phyloP scores from a whole-genome alignment of 192 early-diverging fungal genomes.

The Backusella tarrabulga region DNA sequence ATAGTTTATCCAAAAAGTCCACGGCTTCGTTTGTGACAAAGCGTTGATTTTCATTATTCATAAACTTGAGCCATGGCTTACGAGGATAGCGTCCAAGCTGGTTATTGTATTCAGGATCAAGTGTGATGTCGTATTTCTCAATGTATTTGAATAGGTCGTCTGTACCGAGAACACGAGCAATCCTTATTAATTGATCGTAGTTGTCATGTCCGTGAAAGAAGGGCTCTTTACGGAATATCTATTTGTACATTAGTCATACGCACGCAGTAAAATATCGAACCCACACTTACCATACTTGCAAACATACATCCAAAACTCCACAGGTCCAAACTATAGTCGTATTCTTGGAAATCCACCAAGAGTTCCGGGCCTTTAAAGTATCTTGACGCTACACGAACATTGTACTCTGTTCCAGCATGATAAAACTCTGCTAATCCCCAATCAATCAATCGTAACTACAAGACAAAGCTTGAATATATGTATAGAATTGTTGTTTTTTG shows the following conservation, averaged over 20 bases:
- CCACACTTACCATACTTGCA: constrained; percentile 86
- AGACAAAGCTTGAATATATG: neutral
- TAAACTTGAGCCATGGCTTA: constrained; percentile 86
- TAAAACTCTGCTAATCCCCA: constrained; percentile 99
- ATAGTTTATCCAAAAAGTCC: constrained; percentile 86
- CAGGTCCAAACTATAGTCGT: constrained; percentile 99
- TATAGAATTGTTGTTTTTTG: neutral
- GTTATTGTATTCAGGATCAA: constrained; percentile 88
- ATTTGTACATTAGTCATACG: neutral
- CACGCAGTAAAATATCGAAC: too few species aligned
- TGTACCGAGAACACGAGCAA: constrained; percentile 96
- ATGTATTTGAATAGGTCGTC: constrained; percentile 92
- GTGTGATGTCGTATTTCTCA: constrained; percentile 93
- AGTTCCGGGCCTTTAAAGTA: constrained; percentile 99
- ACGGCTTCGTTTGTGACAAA: constrained; percentile 82
- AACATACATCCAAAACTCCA: constrained; percentile 99
- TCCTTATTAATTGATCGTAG: constrained; percentile 98
- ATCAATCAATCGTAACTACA: constrained; percentile 90
- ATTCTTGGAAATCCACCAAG: constrained; percentile 96
- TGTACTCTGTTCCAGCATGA: constrained; percentile 95
- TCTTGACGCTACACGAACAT: constrained; percentile 96
- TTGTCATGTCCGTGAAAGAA: constrained; percentile 99
- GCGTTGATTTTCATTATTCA: constrained; percentile 80
- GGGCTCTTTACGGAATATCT: constrained; percentile 99
- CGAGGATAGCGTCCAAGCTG: constrained; percentile 79